Evolutionary conservation across 1,284 basidiomycete species (phyloP).

Genomic region (Sparassis latifolia): DNA sequence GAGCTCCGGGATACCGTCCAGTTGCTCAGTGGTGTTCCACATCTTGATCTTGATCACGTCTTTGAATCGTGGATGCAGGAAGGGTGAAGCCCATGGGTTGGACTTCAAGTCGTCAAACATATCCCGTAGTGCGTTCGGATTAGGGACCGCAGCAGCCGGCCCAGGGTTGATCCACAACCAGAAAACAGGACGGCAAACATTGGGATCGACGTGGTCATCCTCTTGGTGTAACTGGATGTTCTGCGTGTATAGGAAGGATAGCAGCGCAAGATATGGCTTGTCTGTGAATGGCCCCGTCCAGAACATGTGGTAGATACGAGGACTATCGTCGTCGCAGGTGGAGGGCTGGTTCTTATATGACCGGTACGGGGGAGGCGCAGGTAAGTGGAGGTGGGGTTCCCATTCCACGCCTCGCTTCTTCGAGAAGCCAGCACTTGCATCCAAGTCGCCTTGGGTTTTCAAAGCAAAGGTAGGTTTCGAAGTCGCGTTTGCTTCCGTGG

Average conservation of each 20-base stretch:
- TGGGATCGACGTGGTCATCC: constrained; percentile 25
- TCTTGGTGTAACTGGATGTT: constrained; percentile 58
- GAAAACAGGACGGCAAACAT: constrained; percentile 61
- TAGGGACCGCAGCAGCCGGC: constrained; percentile 49
- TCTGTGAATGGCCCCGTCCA: constrained; percentile 78
- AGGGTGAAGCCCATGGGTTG: constrained; percentile 65
- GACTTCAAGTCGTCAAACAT: constrained; percentile 53
- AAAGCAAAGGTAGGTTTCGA: constrained; percentile 17
- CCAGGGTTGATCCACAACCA: constrained; percentile 72
- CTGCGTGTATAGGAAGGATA: constrained; percentile 74
- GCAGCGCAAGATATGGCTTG: constrained; percentile 70
- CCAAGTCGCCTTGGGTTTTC: constrained; percentile 22
- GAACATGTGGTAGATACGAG: constrained; percentile 75
- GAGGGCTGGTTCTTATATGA: constrained; percentile 31
- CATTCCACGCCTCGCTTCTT: constrained; percentile 41
- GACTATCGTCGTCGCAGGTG: constrained; percentile 59
- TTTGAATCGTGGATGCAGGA: constrained; percentile 59
- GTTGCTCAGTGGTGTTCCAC: constrained; percentile 71
- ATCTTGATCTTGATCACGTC: constrained; percentile 64
- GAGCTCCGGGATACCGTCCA: constrained; percentile 57
- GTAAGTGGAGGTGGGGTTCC: constrained; percentile 33
- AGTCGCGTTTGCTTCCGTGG: constrained; percentile 19
- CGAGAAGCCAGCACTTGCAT: constrained; percentile 33
- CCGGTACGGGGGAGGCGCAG: constrained; percentile 30
- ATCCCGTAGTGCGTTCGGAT: constrained; percentile 44